These are phyloP conservation scores for Spergularia bocconei DNA, from an alignment of 148 eudicot species.

Conservation along the genomic window DNA sequence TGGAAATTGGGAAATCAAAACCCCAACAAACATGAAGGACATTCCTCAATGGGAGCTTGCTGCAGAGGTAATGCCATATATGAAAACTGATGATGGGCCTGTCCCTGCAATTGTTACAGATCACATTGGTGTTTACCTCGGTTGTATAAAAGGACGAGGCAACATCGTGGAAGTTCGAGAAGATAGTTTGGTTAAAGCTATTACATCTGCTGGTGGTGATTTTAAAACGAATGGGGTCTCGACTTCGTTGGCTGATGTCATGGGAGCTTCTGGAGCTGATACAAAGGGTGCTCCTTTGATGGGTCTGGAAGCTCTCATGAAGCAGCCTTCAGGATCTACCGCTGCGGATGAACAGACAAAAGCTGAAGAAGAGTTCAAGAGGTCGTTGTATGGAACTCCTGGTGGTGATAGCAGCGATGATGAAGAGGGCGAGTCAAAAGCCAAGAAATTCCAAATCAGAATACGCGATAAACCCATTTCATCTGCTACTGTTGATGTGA, in stretches of 20 bases:
- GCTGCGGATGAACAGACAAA: slow-evolving; percentile 79
- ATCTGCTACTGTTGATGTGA: slow-evolving; percentile 81
- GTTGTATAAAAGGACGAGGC: slow-evolving; percentile 86
- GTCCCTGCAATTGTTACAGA: slow-evolving; percentile 87
- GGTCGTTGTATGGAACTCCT: slow-evolving; percentile 61
- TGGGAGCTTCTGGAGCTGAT: slow-evolving; percentile 40
- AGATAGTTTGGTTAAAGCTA: slow-evolving; percentile 81
- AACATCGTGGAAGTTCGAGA: slow-evolving; percentile 90
- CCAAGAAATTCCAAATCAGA: slow-evolving; percentile 73
- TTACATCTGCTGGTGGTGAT: slow-evolving; percentile 51
- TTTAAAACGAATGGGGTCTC: slow-evolving; percentile 43
- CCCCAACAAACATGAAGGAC: slow-evolving; percentile 73
- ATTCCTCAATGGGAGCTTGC: slow-evolving; percentile 96
- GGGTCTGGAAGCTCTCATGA: slow-evolving; percentile 71
- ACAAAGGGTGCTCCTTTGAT: slow-evolving; percentile 54
- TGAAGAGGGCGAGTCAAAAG: slow-evolving; percentile 73
- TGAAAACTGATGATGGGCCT: slow-evolving; percentile 91
- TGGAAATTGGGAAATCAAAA: slow-evolving; percentile 97
- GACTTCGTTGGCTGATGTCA: slow-evolving; percentile 36
- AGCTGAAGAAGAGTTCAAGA: slow-evolving; percentile 96
- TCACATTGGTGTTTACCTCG: slow-evolving; percentile 94
- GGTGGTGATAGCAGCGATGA: slow-evolving; percentile 92
- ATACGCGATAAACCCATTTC: slow-evolving; percentile 73
- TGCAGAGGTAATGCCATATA: slow-evolving; percentile 94
- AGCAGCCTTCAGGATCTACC: slow-evolving; percentile 43